Conservation (phyloP, 1,284 basidiomycete genomes). For the Malassezia sympodialis region DNA sequence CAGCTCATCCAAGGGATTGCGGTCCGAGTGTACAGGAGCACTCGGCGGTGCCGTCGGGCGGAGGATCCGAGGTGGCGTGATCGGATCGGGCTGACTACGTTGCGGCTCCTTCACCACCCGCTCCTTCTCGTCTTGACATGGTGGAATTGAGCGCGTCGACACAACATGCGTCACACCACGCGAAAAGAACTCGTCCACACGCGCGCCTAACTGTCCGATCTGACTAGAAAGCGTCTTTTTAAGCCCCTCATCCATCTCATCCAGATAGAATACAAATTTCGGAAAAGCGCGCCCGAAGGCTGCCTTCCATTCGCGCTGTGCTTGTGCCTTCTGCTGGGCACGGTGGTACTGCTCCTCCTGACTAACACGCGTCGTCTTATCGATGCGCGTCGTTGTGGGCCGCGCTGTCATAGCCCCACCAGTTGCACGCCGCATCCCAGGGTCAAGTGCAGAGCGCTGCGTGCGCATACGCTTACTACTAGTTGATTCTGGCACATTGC, state of each 20-base stretch:
- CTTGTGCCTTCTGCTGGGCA: slow-evolving; percentile 24
- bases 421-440: slow-evolving; percentile 8
- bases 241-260: slow-evolving; percentile 30
- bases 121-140: slow-evolving; percentile 10
- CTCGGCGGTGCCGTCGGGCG: slow-evolving; percentile 1
- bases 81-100: not conserved
- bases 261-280: slow-evolving; percentile 43
- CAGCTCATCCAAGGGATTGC: slow-evolving; percentile 41
- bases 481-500: slow-evolving; percentile 24
- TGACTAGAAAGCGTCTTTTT: slow-evolving; percentile 19
- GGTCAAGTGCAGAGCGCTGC: slow-evolving; percentile 6
- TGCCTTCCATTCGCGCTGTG: slow-evolving; percentile 25
- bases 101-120: not conserved
- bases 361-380: slow-evolving; percentile 25
- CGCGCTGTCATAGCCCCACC: not conserved
- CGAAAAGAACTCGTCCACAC: slow-evolving; percentile 45
- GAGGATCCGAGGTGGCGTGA: slow-evolving; percentile 6
- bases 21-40: slow-evolving; percentile 38
- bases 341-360: slow-evolving; percentile 27
- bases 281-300: slow-evolving; percentile 37
- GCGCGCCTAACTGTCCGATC: slow-evolving; percentile 35
- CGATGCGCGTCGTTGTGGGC: slow-evolving; percentile 31
- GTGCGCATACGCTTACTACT: slow-evolving; percentile 21
- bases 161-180: slow-evolving; percentile 42
- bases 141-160: slow-evolving; percentile 29